Evolutionary conservation across 2,329 filamentous ascomycete genomes (phyloP).

Genomic region (Colletotrichum liaoningense): DNA sequence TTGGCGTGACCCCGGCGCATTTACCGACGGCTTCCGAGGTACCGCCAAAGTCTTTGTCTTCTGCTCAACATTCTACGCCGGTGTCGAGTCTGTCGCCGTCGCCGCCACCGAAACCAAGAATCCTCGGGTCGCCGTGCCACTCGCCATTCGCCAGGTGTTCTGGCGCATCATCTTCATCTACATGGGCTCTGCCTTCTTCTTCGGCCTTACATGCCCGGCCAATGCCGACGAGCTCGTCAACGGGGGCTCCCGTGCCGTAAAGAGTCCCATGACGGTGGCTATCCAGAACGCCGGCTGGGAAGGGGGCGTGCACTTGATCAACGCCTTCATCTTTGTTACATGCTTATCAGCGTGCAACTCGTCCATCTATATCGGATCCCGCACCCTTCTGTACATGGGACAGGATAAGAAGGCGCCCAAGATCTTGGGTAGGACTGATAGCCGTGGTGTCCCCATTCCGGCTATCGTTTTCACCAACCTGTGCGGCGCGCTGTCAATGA

Average conservation of each 20-base stretch:
- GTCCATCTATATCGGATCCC: conserved; percentile 81
- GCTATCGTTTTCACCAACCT: conserved; percentile 77
- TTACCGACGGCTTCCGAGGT: conserved; percentile 74
- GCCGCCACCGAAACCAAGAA: conserved; percentile 72
- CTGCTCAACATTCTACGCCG: conserved; percentile 77
- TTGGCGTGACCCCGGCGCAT: conserved; percentile 78
- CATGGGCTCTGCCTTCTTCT: conserved; percentile 80
- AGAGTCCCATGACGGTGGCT: conserved; percentile 80
- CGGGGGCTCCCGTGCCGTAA: conserved; percentile 70
- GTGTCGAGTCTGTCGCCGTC: conserved; percentile 73
- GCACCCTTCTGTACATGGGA: conserved; percentile 81
- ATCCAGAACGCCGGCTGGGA: conserved; percentile 80
- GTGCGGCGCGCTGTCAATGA: conserved; percentile 78
- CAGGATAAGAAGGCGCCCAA: conserved; percentile 77
- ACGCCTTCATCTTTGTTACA: conserved; percentile 80
- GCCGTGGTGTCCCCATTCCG: conserved; percentile 69
- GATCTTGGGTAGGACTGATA: conserved; percentile 76
- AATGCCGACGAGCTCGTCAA: conserved; percentile 73
- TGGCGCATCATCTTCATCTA: conserved; percentile 72
- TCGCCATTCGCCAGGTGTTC: conserved; percentile 70
- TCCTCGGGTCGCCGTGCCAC: conserved; percentile 65
- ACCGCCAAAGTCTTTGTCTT: conserved; percentile 76
- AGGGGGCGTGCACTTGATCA: conserved; percentile 80
- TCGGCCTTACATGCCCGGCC: conserved; percentile 78
- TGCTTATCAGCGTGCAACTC: conserved; percentile 79